Evolutionary conservation across 2,329 filamentous ascomycete genomes (phyloP), one percentile per base, ranked within the genome.

Genomic region (Phialophora verrucosa): DNA sequence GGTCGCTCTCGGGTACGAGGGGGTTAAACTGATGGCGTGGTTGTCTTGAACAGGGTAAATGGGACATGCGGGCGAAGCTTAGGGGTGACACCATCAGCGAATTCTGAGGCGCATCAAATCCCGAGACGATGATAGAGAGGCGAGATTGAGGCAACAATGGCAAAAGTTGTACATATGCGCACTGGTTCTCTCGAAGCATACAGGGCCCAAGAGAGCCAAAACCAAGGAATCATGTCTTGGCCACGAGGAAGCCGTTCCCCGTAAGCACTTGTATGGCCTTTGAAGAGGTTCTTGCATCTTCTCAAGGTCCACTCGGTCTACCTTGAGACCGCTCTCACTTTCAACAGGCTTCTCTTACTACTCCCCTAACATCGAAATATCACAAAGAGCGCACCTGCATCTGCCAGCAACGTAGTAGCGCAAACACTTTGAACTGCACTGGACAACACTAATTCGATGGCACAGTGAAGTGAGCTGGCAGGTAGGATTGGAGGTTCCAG

Each of bases 11-110:
- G 35, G 4, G n/a, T 2, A 5, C n/a, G 32, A 14, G n/a, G 23
- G 23, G 17, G 17, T 27, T 4, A 25, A 42, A 32, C 59, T 71
- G 64, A 73, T 67, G 69, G 59, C 70, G 73, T 74, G 69, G 56
- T 25, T 42, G 23, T 25, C n/a, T 54, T 31, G 14, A 20, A 54
- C 74, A 98, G 94, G 95, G 94, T 75, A 92, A 94, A 76, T 96
- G 83, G 78, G 86, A 96, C 57, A 78, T 97, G 73, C 87, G 93
- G 73, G 94, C 89, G 65, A 98, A 98, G 89, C 86, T 91, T 78
- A 90, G 87, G 80, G 93, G 92, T 62, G 94, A 98, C 76, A 84
- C 89, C n/a, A 85, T 96, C 75, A 82, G 83, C 63, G 93, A 98
- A 81, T 94, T 86, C 78, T 98, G 81, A 74, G 68, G 65, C 60